Conservation (phyloP, 169 alveolate genomes). For the Plasmodium cynomolgi region DNA sequence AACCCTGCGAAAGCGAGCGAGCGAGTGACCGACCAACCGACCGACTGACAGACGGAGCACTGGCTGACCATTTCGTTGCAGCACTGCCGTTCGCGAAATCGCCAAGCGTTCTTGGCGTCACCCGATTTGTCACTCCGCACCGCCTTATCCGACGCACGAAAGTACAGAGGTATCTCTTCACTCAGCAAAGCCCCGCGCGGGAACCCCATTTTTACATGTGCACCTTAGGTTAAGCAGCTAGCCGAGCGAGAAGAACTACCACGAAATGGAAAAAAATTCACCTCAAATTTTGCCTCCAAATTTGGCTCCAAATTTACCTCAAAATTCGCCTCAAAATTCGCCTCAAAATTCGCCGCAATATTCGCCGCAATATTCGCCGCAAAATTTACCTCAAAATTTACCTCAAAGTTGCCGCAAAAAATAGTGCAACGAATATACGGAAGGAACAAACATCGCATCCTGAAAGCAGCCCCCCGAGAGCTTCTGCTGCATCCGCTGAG, state of each 20-base stretch:
- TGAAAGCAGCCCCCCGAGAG: not conserved
- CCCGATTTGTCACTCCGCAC: not conserved
- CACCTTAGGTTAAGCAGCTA: not conserved
- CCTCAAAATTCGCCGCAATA: not conserved
- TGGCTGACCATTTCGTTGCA: not conserved
- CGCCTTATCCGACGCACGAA: not conserved
- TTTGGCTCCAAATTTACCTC: not conserved
- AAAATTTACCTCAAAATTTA: too few relatives aligned
- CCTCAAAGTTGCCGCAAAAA: not conserved
- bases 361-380: too few relatives aligned
- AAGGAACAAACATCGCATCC: not conserved
- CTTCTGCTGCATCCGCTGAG: not conserved
- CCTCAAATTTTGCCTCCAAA: not conserved
- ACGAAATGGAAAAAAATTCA: not conserved
- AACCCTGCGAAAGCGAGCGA: not conserved
- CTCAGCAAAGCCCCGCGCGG: not conserved
- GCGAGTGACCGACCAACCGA: not conserved
- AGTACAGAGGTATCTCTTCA: not conserved
- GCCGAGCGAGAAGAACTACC: not conserved
- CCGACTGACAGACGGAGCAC: not conserved
- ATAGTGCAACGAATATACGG: not conserved
- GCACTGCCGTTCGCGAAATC: not conserved
- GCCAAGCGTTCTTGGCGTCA: not conserved
- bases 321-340: too few relatives aligned
- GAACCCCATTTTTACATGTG: not conserved